Base-by-base conservation (phyloP, 768 basidiomycete genomes). In the Coprinopsis sp. region DNA sequence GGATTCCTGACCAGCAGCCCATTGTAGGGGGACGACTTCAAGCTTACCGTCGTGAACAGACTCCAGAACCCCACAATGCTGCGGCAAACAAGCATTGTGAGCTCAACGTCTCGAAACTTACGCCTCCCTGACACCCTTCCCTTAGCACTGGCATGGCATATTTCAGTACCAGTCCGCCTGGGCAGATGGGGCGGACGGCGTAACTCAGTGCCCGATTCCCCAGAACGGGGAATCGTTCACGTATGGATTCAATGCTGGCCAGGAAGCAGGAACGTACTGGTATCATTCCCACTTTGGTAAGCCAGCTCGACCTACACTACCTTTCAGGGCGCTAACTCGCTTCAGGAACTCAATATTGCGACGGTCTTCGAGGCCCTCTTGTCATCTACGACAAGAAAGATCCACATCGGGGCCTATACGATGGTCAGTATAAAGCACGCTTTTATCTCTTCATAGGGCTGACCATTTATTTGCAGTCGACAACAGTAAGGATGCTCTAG, bases 61-160 rank as follows among this genome's bases (percentile, higher is more conserved):
- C 60, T 80, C 19, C 64, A 58, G 1, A 72, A 80, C 27, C 58
- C 58, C 2, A 59, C 53, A 3, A 64, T 66, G 64, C 30, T 58
- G 16, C 53, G 43, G 29, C 59, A 53, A 7, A 67, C 65, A 1
- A 65, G 60, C 34, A 64, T 68, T 23, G 67, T 66, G 27, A 12
- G 65, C 53, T 27, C 30, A 8, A 31, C n/a, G 30, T 31, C 30
- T 31, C 30, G 30, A n/a, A 8, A 8, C 10, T n/a, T 31, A 31
- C 8, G 8, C 4, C 8, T 36, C 8, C 33, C 24, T 13, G 27
- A 8, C 30, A 13, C 34, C 34, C 21, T 39, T 19, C 10, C 13
- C 16, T 27, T 29, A 69, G 69, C 78, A 80, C 52, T 79, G 76
- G 76, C 78, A 79, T 52, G 78, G 78, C 2, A 52, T 79, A 37